phyloP scores from a whole-genome alignment of 2,329 filamentous ascomycete genomes.

The Talaromyces islandicus region DNA sequence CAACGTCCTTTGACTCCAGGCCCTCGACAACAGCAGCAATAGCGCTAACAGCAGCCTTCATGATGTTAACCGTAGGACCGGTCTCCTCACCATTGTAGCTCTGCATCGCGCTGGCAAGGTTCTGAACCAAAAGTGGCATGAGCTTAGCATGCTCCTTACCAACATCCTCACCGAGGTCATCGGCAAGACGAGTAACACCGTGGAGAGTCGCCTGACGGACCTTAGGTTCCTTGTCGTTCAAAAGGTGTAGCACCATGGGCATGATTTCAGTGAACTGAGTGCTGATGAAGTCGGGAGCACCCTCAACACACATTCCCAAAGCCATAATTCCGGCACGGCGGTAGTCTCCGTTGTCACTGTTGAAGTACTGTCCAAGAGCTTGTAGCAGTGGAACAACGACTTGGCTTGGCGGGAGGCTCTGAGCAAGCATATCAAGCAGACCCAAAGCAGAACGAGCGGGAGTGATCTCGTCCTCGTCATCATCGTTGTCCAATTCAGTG shows the following conservation, averaged over 20 bases:
- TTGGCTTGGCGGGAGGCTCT: slow-evolving; percentile 83
- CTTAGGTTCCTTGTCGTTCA: slow-evolving; percentile 74
- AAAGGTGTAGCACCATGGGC: slow-evolving; percentile 73
- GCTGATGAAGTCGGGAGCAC: slow-evolving; percentile 93
- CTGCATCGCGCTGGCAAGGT: slow-evolving; percentile 73
- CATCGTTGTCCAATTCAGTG: slow-evolving; percentile 70
- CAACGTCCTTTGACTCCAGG: slow-evolving; percentile 67
- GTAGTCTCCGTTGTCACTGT: slow-evolving; percentile 66
- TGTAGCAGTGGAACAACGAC: slow-evolving; percentile 90
- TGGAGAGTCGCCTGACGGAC: slow-evolving; percentile 85
- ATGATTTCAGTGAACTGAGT: slow-evolving; percentile 84
- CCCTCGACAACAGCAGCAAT: slow-evolving; percentile 88
- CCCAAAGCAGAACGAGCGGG: slow-evolving; percentile 79
- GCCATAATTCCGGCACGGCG: slow-evolving; percentile 87
- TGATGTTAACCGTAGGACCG: slow-evolving; percentile 75
- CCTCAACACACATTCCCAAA: slow-evolving; percentile 90
- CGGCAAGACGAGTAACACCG: slow-evolving; percentile 80
- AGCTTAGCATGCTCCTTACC: slow-evolving; percentile 77
- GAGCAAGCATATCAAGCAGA: slow-evolving; percentile 82
- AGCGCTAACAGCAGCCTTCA: slow-evolving; percentile 83
- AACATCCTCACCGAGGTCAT: slow-evolving; percentile 89
- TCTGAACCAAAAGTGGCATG: slow-evolving; percentile 78
- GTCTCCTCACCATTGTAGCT: slow-evolving; percentile 59
- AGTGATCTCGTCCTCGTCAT: slow-evolving; percentile 78
- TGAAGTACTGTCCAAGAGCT: slow-evolving; percentile 75